Conservation (phyloP, 2,329 filamentous ascomycete species). For the Fusarium sp. region DNA sequence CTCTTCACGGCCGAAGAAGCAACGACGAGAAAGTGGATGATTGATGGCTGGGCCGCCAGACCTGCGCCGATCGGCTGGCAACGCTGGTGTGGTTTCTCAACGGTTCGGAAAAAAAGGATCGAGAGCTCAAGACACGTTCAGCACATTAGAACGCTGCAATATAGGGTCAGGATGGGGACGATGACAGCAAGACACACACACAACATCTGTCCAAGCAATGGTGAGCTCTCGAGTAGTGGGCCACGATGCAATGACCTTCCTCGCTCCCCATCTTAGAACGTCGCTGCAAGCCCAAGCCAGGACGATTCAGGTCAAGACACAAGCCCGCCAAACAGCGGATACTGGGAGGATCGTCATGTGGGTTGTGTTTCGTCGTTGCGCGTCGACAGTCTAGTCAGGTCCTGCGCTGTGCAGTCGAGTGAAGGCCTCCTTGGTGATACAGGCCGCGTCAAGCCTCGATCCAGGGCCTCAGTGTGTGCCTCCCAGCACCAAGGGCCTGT, state of each 20-base stretch:
- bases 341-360: conserved; percentile 33
- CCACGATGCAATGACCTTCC: conserved; percentile 7
- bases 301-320: conserved; percentile 17
- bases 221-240: conserved; percentile 11
- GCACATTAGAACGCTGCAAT: conserved; percentile 19
- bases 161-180: conserved; percentile 20
- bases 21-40: conserved; percentile 33
- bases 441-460: conserved; percentile 20
- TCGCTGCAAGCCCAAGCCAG: conserved; percentile 18
- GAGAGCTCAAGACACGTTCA: conserved; percentile 7
- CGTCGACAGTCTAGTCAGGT: conserved; percentile 18
- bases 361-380: conserved; percentile 31
- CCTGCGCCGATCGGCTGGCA: conserved; percentile 32
- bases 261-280: conserved; percentile 6
- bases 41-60: conserved; percentile 30
- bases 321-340: conserved; percentile 23
- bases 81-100: conserved; percentile 23
- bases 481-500: conserved; percentile 24
- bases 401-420: conserved; percentile 8
- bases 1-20: conserved; percentile 40
- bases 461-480: conserved; percentile 29
- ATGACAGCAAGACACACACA: conserved; percentile 11
- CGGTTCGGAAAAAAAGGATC: conserved; percentile 17
- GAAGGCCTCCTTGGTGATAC: conserved; percentile 25
- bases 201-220: conserved; percentile 15